Conservation (phyloP, 805 yeast species). For the Yarrowia deformans region DNA sequence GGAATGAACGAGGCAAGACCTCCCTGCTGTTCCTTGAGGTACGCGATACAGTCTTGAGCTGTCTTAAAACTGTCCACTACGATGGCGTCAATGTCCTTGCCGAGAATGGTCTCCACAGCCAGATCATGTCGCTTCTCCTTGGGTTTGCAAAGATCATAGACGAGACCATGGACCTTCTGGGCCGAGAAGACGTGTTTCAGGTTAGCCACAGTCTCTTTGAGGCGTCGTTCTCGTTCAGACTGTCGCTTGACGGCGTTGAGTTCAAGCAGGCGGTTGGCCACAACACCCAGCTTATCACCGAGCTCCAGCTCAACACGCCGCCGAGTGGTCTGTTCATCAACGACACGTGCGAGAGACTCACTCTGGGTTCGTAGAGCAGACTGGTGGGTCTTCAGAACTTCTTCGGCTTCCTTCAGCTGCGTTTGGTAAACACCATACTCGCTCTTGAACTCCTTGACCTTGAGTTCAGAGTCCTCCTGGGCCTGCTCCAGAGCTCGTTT, state of each 20-base stretch:
- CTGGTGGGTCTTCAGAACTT: constrained; percentile 42
- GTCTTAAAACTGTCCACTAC: constrained; percentile 75
- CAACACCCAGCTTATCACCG: constrained; percentile 68
- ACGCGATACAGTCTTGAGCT: constrained; percentile 78
- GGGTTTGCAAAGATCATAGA: constrained; percentile 82
- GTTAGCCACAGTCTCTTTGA: constrained; percentile 74
- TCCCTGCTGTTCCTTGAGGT: constrained; percentile 80
- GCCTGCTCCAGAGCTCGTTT: constrained; percentile 36
- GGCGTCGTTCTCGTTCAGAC: constrained; percentile 67
- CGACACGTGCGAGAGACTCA: constrained; percentile 42
- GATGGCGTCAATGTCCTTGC: constrained; percentile 79
- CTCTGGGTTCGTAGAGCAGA: constrained; percentile 44
- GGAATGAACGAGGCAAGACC: constrained; percentile 92
- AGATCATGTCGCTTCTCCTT: constrained; percentile 71
- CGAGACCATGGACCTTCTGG: constrained; percentile 69
- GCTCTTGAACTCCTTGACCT: constrained; percentile 40
- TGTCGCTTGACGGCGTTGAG: constrained; percentile 79
- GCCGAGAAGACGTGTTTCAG: constrained; percentile 82
- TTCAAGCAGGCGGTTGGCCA: constrained; percentile 69
- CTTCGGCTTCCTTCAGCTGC: constrained; percentile 39
- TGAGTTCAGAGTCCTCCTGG: constrained; percentile 14
- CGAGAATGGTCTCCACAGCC: constrained; percentile 80
- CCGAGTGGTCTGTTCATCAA: constrained; percentile 46
- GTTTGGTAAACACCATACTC: constrained; percentile 40
- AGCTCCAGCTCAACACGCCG: constrained; percentile 61